Evolutionary conservation across 768 basidiomycete species (phyloP).

Genomic region (Obba rivulosa): DNA sequence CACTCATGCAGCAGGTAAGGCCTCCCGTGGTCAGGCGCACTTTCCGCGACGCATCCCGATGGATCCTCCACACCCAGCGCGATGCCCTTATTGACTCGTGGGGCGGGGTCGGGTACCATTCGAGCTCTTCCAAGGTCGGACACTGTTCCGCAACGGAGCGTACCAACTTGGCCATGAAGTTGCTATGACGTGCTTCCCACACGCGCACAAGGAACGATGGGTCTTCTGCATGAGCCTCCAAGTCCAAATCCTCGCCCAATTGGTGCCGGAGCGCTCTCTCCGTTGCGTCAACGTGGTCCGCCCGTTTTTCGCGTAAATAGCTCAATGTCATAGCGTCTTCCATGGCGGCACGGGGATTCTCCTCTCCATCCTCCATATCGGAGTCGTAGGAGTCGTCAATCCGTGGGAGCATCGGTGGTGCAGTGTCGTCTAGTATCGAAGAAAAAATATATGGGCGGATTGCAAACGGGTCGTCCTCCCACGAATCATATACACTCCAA

Average conservation of each 20-base stretch:
- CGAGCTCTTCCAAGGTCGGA: constrained; percentile 11
- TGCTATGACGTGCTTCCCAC: constrained; percentile 1
- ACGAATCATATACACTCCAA: background rate
- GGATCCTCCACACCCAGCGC: constrained; percentile 11
- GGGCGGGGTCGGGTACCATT: constrained; percentile 7
- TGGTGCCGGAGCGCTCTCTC: too few relatives aligned
- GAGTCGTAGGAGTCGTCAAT: too few relatives aligned
- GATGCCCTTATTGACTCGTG: background rate
- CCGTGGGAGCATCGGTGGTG: too few relatives aligned
- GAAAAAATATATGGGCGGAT: too few relatives aligned
- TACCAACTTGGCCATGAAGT: background rate
- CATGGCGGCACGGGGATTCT: too few relatives aligned
- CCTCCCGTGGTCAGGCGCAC: background rate
- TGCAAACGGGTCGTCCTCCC: too few relatives aligned
- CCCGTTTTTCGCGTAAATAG: too few relatives aligned
- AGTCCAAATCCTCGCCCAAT: too few relatives aligned
- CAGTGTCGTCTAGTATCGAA: too few relatives aligned
- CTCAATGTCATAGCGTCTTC: too few relatives aligned
- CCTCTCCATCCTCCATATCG: too few relatives aligned
- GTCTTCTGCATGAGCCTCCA: background rate
- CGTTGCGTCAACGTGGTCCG: too few relatives aligned
- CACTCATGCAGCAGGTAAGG: constrained; percentile 3
- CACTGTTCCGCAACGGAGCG: constrained; percentile 2
- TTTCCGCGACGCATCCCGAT: background rate
- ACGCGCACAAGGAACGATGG: background rate